Base-by-base conservation (phyloP, 768 basidiomycete genomes). In the Tulasnella sp. region DNA sequence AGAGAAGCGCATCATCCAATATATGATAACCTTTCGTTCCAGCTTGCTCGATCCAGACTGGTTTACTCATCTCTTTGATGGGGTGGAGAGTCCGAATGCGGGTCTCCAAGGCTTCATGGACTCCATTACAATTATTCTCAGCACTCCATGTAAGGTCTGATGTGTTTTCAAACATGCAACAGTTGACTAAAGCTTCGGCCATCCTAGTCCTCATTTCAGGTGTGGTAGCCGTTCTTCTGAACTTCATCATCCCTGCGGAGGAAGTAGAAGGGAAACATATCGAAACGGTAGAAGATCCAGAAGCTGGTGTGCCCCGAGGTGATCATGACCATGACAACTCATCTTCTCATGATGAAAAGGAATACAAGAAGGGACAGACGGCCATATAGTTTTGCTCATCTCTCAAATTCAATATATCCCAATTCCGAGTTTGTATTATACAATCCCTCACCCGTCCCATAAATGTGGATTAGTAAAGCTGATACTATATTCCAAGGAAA, bases 101-200 rank as follows among this genome's bases (percentile, higher is more conserved):
- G 81, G 78, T 0, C 65, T 88, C 19, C 65, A 72, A 54, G 83
- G 85, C 0, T 67, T 89, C 41, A 75, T 91, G 55, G 70, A 78
- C 60, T 81, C 82, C 4, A 84, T 89, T 55, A 80, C 81, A 28
- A 89, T 90, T 59, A 66, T 89, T 32, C 64, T 89, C 50, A 79
- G 76, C 54, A 88, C 85, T 1, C 87, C 85, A 32, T 89, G 85
- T 85, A 63, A 70, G 81, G 65, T 5, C 62, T 37, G 22, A 13
- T 28, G 28, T 25, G 37, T 1, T 0, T 32, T 16, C 24, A 3
- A 34, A 4, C 34, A 15, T 45, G 5, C 9, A 6, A 31, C 5
- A 8, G 27, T 45, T 10, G 16, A 7, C 31, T n/a, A 10, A 44
- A 45, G 37, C 27, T 48, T 22, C 6, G 35, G 50, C 15, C 13